Base-by-base conservation (phyloP, 345 rosid species). In the Mangifera indica region DNA sequence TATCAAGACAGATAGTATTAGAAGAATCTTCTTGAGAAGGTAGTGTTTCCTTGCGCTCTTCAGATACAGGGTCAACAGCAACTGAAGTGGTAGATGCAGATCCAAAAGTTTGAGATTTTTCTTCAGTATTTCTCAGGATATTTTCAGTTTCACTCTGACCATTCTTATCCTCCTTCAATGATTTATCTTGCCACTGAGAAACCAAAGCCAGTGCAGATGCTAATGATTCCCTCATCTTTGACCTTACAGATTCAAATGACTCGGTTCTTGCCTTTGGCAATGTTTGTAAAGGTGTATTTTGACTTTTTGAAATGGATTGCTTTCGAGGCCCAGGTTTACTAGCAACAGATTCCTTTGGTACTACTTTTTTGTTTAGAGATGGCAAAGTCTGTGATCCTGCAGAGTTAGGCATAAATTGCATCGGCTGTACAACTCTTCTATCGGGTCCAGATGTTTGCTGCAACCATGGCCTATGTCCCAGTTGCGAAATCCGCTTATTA, bases 391-490 rank as follows among this genome's bases (percentile, higher is more conserved):
- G 95, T 51, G 82, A 79, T 63, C 80, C 78, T 3, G 82, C 76
- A 20, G 71, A 55, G 67, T 66, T 78, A n/a, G 81, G 72, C 66
- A 74, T 24, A 7, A 84, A 76, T 52, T 80, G 91, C 69, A 74
- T 60, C 67, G 83, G 84, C 66, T 83, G 83, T 6, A 72, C 57
- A 55, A 72, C 60, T 73, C 37, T 66, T 72, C 69, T 82, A 72
- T 75, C 78, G 42, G 80, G 63, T 29, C 79, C 63, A 52, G 89
- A 57, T 29, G 71, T 66, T 51, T 81, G 90, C 71, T 85, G 89
- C 77, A 92, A 77, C 99, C 98, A 95, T 49, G 98, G 99, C 77
- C 94, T 89, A 76, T 71, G 87, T 67, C 92, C 94, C 75, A 71
- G 53, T 6, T 88, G 90, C 21, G 77, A 80, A 61, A 84, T 60